A percentile compares a stretch with the other conserved stretches of the same genome.
Evolutionary conservation across 768 basidiomycete genomes (phyloP).

Genomic region (Hypholoma sublateritium): DNA sequence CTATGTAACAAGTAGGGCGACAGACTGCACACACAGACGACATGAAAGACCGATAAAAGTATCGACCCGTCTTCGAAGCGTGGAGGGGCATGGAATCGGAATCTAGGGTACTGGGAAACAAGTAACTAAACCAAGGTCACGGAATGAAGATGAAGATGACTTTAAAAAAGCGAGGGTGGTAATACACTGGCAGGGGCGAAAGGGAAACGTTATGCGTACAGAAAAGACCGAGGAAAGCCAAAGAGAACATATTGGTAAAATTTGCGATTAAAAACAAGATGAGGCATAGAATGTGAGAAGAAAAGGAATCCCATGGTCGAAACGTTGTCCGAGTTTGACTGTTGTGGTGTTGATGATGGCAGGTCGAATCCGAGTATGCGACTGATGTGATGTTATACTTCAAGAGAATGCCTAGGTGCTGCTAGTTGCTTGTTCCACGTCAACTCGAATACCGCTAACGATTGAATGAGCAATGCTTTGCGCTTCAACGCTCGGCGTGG

Average conservation of each 20-base stretch:
- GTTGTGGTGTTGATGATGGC: no score
- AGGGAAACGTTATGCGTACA: neutral
- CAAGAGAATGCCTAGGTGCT: neutral
- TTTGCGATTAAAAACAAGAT: neutral
- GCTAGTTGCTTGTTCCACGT: constrained; percentile 45
- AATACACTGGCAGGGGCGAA: neutral
- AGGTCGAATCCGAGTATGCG: no score
- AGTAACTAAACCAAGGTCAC: no score
- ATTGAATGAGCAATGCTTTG: constrained; percentile 19
- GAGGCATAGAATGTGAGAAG: neutral
- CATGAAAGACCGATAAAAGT: no score
- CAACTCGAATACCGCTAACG: constrained; percentile 52
- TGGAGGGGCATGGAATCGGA: no score
- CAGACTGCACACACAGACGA: no score
- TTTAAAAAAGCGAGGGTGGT: neutral
- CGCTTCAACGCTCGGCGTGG: constrained; percentile 18
- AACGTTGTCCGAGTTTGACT: no score
- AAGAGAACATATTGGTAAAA: neutral
- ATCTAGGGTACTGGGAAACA: no score
- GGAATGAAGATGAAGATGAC: no score
- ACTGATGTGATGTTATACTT: neutral
- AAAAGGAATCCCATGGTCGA: neutral
- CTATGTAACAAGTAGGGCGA: no score
- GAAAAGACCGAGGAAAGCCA: neutral
- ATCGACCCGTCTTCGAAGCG: no score